These are phyloP conservation scores for Funneliformis caledonium DNA, from an alignment of 371 early-diverging fungal genomes.

Conservation along the genomic window DNA sequence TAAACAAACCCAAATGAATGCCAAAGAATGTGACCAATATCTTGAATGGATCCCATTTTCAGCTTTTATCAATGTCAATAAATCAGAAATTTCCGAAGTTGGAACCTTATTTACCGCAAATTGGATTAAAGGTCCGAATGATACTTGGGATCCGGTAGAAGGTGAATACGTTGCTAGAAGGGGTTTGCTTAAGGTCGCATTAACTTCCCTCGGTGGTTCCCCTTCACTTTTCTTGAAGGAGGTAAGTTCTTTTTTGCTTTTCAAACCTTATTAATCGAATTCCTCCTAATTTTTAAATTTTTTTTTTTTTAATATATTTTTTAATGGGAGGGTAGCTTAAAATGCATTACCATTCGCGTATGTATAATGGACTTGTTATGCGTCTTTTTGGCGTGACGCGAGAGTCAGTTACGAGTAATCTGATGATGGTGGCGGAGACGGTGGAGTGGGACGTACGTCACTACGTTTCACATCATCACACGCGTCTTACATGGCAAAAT, in stretches of 20 bases:
- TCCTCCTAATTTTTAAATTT: not conserved
- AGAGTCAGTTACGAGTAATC: conserved; percentile 1
- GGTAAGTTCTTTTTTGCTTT: not conserved
- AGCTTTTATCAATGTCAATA: conserved; percentile 17
- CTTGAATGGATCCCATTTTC: conserved; percentile 32
- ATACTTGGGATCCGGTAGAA: conserved; percentile 29
- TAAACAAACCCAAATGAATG: conserved; percentile 22
- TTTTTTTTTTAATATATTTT: not conserved
- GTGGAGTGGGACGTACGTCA: conserved; percentile 32
- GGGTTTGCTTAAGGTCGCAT: conserved; percentile 21
- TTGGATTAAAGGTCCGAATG: conserved; percentile 29
- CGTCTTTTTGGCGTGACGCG: conserved; percentile 29
- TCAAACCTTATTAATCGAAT: too few relatives aligned
- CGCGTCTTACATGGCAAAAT: conserved; percentile 25
- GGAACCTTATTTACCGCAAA: conserved; percentile 24
- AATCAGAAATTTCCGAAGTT: conserved; percentile 8
- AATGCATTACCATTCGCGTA: conserved; percentile 24
- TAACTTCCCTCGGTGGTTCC: not conserved
- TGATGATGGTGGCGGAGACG: conserved; percentile 26
- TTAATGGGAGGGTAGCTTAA: not conserved
- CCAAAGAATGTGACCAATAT: conserved; percentile 27
- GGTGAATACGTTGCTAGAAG: conserved; percentile 14
- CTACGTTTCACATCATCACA: conserved; percentile 31
- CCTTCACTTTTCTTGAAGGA: conserved; percentile 19
- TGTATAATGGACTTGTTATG: not conserved